These are phyloP conservation scores for Suillus cothurnatus DNA, from an alignment of 768 basidiomycete genomes.

Conservation along the genomic window DNA sequence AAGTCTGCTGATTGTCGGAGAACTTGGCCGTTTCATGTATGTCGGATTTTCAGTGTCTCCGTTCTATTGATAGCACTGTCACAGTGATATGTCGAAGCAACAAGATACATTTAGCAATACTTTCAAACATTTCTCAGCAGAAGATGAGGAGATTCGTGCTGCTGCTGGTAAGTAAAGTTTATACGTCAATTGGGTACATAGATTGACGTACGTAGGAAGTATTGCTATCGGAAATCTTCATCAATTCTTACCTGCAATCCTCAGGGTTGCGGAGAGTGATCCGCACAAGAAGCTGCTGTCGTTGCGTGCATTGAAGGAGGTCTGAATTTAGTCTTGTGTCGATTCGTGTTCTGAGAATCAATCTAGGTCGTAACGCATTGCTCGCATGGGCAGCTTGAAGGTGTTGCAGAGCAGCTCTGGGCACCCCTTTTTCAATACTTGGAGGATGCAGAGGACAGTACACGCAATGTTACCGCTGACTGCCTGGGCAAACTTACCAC, in stretches of 20 bases:
- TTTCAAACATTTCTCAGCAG: slow-evolving; percentile 72
- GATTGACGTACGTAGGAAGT: slow-evolving; percentile 60
- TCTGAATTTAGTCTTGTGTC: slow-evolving; percentile 27
- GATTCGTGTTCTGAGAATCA: slow-evolving; percentile 1
- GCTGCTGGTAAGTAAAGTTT: slow-evolving; percentile 66
- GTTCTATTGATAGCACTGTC: slow-evolving; percentile 9
- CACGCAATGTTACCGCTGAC: slow-evolving; percentile 93
- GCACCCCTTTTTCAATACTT: slow-evolving; percentile 90
- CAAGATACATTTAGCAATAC: slow-evolving; percentile 75
- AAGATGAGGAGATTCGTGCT: slow-evolving; percentile 84
- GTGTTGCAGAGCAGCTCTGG: slow-evolving; percentile 90
- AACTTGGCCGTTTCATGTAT: slow-evolving; percentile 90
- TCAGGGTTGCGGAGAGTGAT: slow-evolving; percentile 75
- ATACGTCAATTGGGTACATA: background rate
- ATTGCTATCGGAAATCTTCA: slow-evolving; percentile 93
- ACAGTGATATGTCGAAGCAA: slow-evolving; percentile 85
- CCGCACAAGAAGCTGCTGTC: slow-evolving; percentile 81
- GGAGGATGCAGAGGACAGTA: slow-evolving; percentile 86
- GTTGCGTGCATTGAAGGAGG: slow-evolving; percentile 93
- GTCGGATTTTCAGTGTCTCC: background rate
- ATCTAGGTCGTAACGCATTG: slow-evolving; percentile 88
- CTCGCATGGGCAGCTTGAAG: slow-evolving; percentile 79
- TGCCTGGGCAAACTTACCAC: slow-evolving; percentile 96
- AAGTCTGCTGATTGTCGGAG: slow-evolving; percentile 87
- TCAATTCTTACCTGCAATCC: slow-evolving; percentile 83